Conservation (phyloP, 2,329 filamentous ascomycete species). For the Biscogniauxia marginata region DNA sequence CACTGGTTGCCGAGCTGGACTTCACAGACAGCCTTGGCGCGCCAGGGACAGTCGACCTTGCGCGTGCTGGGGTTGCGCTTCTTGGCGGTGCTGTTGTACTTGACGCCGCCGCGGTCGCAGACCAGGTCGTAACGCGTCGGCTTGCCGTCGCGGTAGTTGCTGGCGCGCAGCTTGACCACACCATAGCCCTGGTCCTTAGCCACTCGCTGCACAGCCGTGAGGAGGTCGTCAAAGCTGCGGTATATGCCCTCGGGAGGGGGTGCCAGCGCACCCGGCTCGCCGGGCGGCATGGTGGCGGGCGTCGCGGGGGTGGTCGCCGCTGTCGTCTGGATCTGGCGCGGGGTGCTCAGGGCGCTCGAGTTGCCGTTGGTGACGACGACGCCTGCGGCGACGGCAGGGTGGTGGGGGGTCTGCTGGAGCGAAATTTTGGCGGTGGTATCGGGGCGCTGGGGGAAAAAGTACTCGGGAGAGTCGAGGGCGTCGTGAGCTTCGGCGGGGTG, state of each 20-base stretch:
- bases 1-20: conserved; percentile 62
- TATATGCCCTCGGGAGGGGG: conserved; percentile 62
- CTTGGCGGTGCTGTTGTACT: conserved; percentile 64
- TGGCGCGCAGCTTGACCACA: conserved; percentile 61
- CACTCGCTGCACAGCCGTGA: conserved; percentile 56
- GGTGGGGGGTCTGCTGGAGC: conserved; percentile 33
- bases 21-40: conserved; percentile 63
- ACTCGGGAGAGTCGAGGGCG: conserved; percentile 18
- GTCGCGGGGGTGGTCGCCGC: conserved; percentile 25
- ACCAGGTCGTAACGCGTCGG: conserved; percentile 62
- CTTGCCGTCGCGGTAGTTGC: conserved; percentile 62
- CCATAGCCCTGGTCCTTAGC: conserved; percentile 63
- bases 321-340: conserved; percentile 22
- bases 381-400: conserved; percentile 33
- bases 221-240: conserved; percentile 57
- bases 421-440: conserved; percentile 35
- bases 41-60: conserved; percentile 63
- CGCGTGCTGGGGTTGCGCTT: conserved; percentile 63
- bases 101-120: conserved; percentile 62
- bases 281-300: conserved; percentile 24
- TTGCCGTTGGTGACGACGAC: conserved; percentile 29
- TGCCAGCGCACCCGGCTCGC: conserved; percentile 39
- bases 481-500: conserved; percentile 15
- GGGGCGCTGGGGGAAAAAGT: conserved; percentile 22
- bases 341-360: conserved; percentile 30